Evolutionary conservation across 306 rosid species (phyloP).

Genomic region (Vicia villosa): DNA sequence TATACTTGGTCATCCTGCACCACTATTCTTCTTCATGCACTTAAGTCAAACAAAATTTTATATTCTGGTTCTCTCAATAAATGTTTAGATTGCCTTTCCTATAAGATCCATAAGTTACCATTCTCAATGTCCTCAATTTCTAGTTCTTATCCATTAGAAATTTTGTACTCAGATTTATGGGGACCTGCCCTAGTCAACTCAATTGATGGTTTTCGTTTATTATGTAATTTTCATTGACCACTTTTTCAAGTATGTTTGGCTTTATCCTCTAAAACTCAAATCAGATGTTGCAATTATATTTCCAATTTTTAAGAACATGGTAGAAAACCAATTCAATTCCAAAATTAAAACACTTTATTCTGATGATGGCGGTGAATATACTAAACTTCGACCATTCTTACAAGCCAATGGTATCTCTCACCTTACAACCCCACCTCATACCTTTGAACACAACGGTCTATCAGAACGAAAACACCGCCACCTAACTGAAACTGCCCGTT

Average conservation of each 20-base stretch:
- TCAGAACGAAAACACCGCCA: neutral
- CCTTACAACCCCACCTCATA: neutral
- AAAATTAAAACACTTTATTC: no score
- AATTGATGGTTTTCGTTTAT: neutral
- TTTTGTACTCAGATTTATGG: neutral
- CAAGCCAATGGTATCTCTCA: neutral
- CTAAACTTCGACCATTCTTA: neutral
- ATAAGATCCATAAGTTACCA: neutral
- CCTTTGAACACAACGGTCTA: neutral
- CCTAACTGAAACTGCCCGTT: neutral
- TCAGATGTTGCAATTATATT: no score
- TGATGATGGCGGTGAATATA: no score
- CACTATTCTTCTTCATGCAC: neutral
- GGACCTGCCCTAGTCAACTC: neutral
- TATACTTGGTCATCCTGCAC: neutral
- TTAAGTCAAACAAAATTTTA: neutral
- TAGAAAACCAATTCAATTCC: no score
- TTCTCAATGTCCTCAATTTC: neutral
- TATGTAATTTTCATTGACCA: neutral
- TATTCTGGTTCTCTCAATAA: neutral
- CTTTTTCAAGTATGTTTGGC: no score
- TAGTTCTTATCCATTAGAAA: neutral
- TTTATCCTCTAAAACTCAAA: no score
- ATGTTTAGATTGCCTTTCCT: neutral
- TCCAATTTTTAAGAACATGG: no score